Evolutionary conservation across 371 early-diverging fungal genomes (phyloP).

Genomic region (Lichtheimia corymbifera): DNA sequence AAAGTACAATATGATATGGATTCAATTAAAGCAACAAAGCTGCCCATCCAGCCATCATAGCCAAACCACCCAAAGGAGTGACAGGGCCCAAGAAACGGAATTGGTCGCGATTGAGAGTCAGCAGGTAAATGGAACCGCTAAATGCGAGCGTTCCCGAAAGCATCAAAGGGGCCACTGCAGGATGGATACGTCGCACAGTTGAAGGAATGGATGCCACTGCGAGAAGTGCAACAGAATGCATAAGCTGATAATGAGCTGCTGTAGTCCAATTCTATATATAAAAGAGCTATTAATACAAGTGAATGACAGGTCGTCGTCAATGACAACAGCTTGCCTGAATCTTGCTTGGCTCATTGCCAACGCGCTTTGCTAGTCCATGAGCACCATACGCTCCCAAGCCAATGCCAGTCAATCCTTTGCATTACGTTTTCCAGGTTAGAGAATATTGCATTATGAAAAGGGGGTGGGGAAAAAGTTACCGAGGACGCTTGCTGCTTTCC

Average conservation of each 20-base stretch:
- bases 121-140: conserved; percentile 65
- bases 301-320: background rate
- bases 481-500: conserved; percentile 53
- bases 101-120: conserved; percentile 47
- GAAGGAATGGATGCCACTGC: conserved; percentile 52
- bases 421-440: background rate
- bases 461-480: conserved; percentile 31
- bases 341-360: conserved; percentile 60
- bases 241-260: conserved; percentile 71
- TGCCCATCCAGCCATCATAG: conserved; percentile 76
- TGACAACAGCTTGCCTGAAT: conserved; percentile 32
- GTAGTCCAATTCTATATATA: conserved; percentile 58
- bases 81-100: conserved; percentile 64
- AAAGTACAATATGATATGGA: too few species aligned
- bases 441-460: background rate
- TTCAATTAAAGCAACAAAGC: conserved; percentile 49
- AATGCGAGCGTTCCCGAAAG: conserved; percentile 67
- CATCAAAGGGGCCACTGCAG: conserved; percentile 51
- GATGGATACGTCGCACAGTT: conserved; percentile 40
- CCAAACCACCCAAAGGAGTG: conserved; percentile 77
- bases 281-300: background rate
- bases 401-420: conserved; percentile 67
- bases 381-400: conserved; percentile 77
- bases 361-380: conserved; percentile 70
- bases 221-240: conserved; percentile 67